phyloP scores from a whole-genome alignment of 2,329 filamentous ascomycete species.

The Pseudocercospora crystallina region DNA sequence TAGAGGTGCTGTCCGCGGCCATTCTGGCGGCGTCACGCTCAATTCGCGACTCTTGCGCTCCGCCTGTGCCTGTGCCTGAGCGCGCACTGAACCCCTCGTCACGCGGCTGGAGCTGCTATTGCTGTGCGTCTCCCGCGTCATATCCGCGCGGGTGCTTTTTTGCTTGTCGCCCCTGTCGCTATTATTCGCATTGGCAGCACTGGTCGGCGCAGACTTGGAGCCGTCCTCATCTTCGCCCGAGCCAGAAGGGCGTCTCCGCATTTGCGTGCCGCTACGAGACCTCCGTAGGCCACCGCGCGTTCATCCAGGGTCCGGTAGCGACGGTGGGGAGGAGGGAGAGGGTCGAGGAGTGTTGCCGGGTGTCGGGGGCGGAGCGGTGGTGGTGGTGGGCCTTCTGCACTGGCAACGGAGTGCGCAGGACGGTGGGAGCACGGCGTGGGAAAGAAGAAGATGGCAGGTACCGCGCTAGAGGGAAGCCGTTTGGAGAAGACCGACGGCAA shows the following conservation, averaged over 20 bases:
- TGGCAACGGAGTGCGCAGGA: constrained; percentile 3
- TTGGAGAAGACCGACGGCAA: no score
- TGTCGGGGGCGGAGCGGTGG: neutral
- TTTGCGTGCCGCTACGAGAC: constrained; percentile 26
- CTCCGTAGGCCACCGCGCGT: constrained; percentile 16
- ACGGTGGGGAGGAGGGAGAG: constrained; percentile 7
- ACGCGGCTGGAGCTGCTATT: constrained; percentile 4
- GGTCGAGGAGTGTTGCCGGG: neutral
- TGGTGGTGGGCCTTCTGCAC: constrained; percentile 1
- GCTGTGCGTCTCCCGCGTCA: no score
- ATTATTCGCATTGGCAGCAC: neutral
- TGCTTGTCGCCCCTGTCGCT: constrained; percentile 15
- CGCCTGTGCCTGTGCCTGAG: constrained; percentile 1
- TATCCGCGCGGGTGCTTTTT: no score
- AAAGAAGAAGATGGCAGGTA: constrained; percentile 2
- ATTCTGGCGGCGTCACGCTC: neutral
- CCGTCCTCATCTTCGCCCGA: constrained; percentile 43
- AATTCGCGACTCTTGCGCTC: no score
- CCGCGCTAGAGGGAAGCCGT: neutral
- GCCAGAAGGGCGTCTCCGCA: constrained; percentile 43
- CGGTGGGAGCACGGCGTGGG: neutral
- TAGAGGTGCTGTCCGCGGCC: constrained; percentile 19
- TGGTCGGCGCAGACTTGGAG: constrained; percentile 22
- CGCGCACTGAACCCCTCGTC: neutral
- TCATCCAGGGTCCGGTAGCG: constrained; percentile 19